These are phyloP conservation scores for Alternaria novae-zelandiae DNA, from an alignment of 2,329 filamentous ascomycete genomes.

Conservation along the genomic window DNA sequence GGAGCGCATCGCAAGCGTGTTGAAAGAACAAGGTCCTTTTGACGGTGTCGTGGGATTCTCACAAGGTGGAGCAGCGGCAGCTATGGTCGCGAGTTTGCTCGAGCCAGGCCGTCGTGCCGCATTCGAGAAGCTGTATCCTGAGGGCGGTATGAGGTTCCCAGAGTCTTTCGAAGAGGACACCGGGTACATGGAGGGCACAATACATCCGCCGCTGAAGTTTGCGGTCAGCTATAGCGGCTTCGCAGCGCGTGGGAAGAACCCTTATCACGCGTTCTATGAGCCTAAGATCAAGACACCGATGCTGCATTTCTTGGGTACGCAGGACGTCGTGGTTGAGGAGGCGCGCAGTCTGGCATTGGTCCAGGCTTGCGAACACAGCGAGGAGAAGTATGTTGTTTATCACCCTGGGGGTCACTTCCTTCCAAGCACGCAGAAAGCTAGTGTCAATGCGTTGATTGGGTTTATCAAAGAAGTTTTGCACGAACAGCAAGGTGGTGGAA, in stretches of 20 bases:
- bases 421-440: conserved; percentile 77
- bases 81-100: conserved; percentile 73
- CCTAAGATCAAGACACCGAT: conserved; percentile 78
- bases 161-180: conserved; percentile 46
- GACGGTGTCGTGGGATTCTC: conserved; percentile 47
- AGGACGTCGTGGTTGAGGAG: conserved; percentile 91
- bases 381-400: conserved; percentile 62
- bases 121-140: conserved; percentile 52
- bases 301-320: conserved; percentile 79
- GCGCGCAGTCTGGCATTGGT: conserved; percentile 69
- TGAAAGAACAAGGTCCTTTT: conserved; percentile 43
- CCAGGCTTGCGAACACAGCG: conserved; percentile 64
- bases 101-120: conserved; percentile 61
- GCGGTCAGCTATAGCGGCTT: conserved; percentile 81
- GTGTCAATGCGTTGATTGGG: conserved; percentile 74
- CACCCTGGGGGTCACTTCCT: conserved; percentile 93
- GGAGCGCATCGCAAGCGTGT: conserved; percentile 59
- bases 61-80: conserved; percentile 63
- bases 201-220: conserved; percentile 69
- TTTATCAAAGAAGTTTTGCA: conserved; percentile 68
- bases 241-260: conserved; percentile 63
- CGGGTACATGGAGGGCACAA: conserved; percentile 29
- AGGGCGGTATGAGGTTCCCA: conserved; percentile 61
- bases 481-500: conserved; percentile 33
- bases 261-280: conserved; percentile 74